These are phyloP conservation scores for Mycena pura DNA, from an alignment of 768 basidiomycete species.

Conservation along the genomic window DNA sequence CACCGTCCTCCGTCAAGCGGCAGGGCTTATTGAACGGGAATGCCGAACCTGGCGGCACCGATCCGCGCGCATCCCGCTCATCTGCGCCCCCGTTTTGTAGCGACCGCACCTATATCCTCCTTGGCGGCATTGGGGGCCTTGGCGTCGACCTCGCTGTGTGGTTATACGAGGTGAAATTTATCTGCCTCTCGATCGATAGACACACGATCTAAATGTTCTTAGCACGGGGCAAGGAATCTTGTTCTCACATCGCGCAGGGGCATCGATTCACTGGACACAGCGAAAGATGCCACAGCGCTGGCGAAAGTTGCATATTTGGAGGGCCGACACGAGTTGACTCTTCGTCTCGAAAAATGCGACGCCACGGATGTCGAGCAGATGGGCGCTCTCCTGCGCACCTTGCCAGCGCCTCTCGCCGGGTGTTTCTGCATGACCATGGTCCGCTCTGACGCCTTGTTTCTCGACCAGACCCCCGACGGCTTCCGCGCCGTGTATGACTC, in stretches of 20 bases:
- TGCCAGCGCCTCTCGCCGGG: constrained; percentile 8
- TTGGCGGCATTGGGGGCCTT: constrained; percentile 13
- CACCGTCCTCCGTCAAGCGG: constrained; percentile 2
- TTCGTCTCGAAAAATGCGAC: constrained; percentile 4
- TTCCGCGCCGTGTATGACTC: constrained; percentile 10
- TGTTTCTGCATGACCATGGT: constrained; percentile 16
- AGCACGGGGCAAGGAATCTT: constrained; percentile 14
- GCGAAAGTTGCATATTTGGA: constrained; percentile 15
- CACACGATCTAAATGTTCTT: not conserved
- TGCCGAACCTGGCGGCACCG: not conserved
- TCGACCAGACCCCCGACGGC: constrained; percentile 8
- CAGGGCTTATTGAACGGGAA: not conserved
- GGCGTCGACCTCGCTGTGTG: constrained; percentile 21
- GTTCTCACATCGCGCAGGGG: constrained; percentile 16
- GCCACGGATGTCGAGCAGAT: constrained; percentile 12
- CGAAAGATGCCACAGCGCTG: not conserved
- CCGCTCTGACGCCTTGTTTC: constrained; percentile 2
- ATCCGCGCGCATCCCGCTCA: not conserved
- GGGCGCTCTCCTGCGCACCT: not conserved
- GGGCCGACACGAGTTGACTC: not conserved
- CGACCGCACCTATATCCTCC: constrained; percentile 9
- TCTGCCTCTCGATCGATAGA: not conserved
- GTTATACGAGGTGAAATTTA: constrained; percentile 11
- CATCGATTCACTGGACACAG: constrained; percentile 5
- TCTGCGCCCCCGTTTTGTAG: constrained; percentile 10